Percentiles rank a stretch among this genome's conserved stretches.
Evolutionary conservation across 768 basidiomycete species (phyloP).

Genomic region (Pulveroboletus frians): DNA sequence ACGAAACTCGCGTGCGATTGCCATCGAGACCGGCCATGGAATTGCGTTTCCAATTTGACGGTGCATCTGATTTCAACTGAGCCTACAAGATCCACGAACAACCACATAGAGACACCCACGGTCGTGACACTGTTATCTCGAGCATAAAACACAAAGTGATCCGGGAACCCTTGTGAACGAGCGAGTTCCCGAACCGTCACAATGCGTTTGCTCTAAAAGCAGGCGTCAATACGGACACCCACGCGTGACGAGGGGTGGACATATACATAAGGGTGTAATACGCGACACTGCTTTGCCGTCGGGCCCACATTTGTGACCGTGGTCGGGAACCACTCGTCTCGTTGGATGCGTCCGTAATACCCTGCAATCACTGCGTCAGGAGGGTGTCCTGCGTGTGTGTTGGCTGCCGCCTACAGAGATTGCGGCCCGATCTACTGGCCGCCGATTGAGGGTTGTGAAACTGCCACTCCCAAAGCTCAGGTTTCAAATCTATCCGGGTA

Average conservation of each 20-base stretch:
- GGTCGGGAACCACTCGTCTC: slow-evolving; percentile 56
- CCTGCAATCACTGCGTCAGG: slow-evolving; percentile 28
- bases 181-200: slow-evolving; percentile 74
- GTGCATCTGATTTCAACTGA: slow-evolving; percentile 51
- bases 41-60: slow-evolving; percentile 81
- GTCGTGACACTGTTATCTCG: slow-evolving; percentile 50
- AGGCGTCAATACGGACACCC: background rate
- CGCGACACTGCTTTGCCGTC: slow-evolving; percentile 68
- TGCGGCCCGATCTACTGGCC: slow-evolving; percentile 47
- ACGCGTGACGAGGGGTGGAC: slow-evolving; percentile 11
- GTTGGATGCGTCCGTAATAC: slow-evolving; percentile 58
- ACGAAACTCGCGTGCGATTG: slow-evolving; percentile 60
- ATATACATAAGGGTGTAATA: slow-evolving; percentile 64
- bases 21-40: slow-evolving; percentile 57
- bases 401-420: slow-evolving; percentile 36
- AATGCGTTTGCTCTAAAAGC: slow-evolving; percentile 57
- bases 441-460: slow-evolving; percentile 55
- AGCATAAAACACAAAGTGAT: slow-evolving; percentile 60
- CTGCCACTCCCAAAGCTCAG: slow-evolving; percentile 54
- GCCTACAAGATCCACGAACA: background rate
- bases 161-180: slow-evolving; percentile 78
- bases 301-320: slow-evolving; percentile 77
- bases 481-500: slow-evolving; percentile 27
- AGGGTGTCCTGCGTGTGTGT: background rate
- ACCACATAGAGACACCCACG: slow-evolving; percentile 35